Evolutionary conservation across 345 rosid species (phyloP).

Genomic region (Gossypioides kirkii): DNA sequence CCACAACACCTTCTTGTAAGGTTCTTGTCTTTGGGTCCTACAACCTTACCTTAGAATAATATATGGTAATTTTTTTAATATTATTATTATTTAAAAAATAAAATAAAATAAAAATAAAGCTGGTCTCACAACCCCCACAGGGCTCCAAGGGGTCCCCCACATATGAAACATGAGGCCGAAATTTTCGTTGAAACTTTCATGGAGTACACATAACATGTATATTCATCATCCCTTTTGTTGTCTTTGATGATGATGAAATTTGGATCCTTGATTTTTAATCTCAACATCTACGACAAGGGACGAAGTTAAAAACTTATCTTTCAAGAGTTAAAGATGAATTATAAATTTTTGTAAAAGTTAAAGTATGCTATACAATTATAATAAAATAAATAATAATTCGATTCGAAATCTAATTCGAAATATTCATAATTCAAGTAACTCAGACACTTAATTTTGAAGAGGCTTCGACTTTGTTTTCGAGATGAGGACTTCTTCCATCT

Average conservation of each 20-base stretch:
- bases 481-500: no score
- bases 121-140: conserved; percentile 9
- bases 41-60: neutral
- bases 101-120: conserved; percentile 9
- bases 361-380: no score
- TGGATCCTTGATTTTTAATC: neutral
- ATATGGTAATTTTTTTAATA: neutral
- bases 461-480: no score
- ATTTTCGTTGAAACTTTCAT: conserved; percentile 8
- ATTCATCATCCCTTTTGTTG: neutral
- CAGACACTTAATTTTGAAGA: no score
- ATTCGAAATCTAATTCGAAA: no score
- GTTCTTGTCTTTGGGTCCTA: conserved; percentile 16
- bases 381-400: no score
- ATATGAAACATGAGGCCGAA: conserved; percentile 24
- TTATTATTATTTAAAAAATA: neutral
- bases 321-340: no score
- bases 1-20: conserved; percentile 19
- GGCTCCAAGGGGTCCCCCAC: conserved; percentile 22
- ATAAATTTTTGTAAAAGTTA: no score
- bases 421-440: no score
- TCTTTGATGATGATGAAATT: neutral
- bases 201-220: neutral
- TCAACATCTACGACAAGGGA: no score
- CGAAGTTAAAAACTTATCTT: no score